A percentile compares a stretch with the other conserved stretches of the same genome.
Conservation (phyloP, 176 grass and related monocot genomes). For the Alopecurus myosuroides region DNA sequence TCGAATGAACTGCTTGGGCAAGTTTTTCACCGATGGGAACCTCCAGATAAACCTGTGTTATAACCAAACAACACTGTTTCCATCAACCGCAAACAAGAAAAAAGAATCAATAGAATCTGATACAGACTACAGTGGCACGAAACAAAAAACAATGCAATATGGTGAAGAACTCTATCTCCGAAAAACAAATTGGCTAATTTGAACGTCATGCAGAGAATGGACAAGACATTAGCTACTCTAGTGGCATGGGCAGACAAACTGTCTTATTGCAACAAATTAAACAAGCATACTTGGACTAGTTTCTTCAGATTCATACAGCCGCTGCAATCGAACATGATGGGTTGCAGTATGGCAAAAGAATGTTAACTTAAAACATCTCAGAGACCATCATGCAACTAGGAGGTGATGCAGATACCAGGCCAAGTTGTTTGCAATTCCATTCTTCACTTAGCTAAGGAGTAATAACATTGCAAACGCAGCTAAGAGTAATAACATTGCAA, state of each 20-base stretch:
- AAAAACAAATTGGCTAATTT: background rate
- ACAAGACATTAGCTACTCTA: background rate
- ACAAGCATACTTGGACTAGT: background rate
- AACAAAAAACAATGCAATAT: constrained; percentile 2
- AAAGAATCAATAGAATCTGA: background rate
- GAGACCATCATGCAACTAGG: background rate
- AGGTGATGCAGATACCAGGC: background rate
- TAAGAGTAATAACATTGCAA: no score
- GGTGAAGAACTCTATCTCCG: background rate
- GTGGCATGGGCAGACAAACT: background rate
- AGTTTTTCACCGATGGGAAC: constrained; percentile 87
- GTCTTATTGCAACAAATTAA: background rate
- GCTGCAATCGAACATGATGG: background rate
- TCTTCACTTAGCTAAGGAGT: background rate
- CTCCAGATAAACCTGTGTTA: constrained; percentile 85
- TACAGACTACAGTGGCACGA: constrained; percentile 10
- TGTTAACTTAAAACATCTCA: background rate
- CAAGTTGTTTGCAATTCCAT: background rate
- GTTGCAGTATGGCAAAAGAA: background rate
- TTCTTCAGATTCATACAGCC: background rate
- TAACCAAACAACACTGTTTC: background rate
- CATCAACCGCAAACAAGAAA: background rate
- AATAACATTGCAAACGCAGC: constrained; percentile 17
- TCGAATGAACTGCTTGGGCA: constrained; percentile 76
- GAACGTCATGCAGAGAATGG: background rate